Evolutionary conservation across 2,329 filamentous ascomycete species (phyloP), one percentile per base, ranked within the genome.

Genomic region (Phialemonium atrogriseum): DNA sequence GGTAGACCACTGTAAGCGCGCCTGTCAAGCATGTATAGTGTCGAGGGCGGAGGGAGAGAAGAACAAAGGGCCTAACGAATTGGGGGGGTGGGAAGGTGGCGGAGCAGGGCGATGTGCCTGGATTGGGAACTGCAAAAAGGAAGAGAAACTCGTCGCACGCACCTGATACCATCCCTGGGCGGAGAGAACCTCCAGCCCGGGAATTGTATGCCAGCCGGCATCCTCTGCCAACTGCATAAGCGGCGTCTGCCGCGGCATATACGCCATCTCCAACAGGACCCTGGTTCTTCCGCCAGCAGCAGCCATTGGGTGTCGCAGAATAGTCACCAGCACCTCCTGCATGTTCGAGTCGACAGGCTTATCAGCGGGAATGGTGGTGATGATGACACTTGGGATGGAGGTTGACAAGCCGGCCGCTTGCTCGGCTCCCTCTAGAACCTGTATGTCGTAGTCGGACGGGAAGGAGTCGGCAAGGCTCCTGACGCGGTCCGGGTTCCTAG

Each of bases 211-310:
- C 91, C 91, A 98, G 4, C 80, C 80, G 10, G 73, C 73, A 44
- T 81, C 73, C 46, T 77, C 69, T 3, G 88, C 89, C 51, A 95
- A 63, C 52, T 83, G 72, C 78, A 96, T 95, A 43, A 94, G 59
- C 7, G 80, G 74, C 5, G 91, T 98, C 32, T 84, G 71, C 0
- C 73, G 66, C 13, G 91, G 91, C 58, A 89, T 93, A 58, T 98
- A 98, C 2, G 91, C 89, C 88, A 98, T 94, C 57, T 98, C 91
- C 4, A 96, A 61, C 38, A 96, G 59, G 10, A 91, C 73, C 13
- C 73, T 70, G 16, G 58, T 59, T 49, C 52, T 46, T 33, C 48
- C 38, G 48, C n/a, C n/a, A n/a, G 27, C 54, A 41, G 45, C 52
- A 14, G 28, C 33, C 17, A 30, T 20, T 38, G 49, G 58, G 15